Conservation (phyloP, 2,329 filamentous ascomycete species). For the Fusarium cyanostomum region DNA sequence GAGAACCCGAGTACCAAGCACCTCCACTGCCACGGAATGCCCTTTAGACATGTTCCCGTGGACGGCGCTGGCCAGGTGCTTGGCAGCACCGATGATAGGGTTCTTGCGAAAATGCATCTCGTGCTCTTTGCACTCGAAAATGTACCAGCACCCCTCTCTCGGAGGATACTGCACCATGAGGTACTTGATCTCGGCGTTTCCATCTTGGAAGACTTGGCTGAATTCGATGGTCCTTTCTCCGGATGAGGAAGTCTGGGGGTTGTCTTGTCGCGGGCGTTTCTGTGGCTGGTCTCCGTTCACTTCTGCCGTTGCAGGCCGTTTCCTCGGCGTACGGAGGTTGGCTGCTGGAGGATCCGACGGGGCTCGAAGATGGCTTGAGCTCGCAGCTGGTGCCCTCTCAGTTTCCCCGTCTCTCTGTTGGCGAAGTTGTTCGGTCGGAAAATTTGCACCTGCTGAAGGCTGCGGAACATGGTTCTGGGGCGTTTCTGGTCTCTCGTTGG, state of each 20-base stretch:
- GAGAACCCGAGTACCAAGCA: slow-evolving; percentile 13
- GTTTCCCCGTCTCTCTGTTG: not conserved
- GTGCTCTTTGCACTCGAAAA: slow-evolving; percentile 9
- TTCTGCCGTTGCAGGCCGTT: not conserved
- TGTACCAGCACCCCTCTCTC: slow-evolving; percentile 1
- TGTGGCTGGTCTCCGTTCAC: not conserved
- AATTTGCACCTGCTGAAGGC: not conserved
- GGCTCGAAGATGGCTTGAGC: not conserved
- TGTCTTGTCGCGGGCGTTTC: not conserved
- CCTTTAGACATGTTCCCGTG: not conserved
- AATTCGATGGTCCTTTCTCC: slow-evolving; percentile 1
- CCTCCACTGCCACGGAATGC: not conserved
- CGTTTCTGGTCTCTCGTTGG: not conserved
- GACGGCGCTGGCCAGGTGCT: not conserved
- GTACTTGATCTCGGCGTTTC: slow-evolving; percentile 1
- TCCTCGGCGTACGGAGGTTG: not conserved
- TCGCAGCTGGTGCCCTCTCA: not conserved
- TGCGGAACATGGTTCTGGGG: not conserved
- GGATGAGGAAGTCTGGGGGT: not conserved
- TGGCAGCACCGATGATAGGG: not conserved
- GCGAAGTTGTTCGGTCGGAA: not conserved
- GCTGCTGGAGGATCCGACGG: not conserved
- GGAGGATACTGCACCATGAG: not conserved
- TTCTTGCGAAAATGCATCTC: not conserved
- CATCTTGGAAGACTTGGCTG: slow-evolving; percentile 11